Base-by-base conservation (phyloP, 495 filamentous ascomycete species). In the Penicillium pancosmium region DNA sequence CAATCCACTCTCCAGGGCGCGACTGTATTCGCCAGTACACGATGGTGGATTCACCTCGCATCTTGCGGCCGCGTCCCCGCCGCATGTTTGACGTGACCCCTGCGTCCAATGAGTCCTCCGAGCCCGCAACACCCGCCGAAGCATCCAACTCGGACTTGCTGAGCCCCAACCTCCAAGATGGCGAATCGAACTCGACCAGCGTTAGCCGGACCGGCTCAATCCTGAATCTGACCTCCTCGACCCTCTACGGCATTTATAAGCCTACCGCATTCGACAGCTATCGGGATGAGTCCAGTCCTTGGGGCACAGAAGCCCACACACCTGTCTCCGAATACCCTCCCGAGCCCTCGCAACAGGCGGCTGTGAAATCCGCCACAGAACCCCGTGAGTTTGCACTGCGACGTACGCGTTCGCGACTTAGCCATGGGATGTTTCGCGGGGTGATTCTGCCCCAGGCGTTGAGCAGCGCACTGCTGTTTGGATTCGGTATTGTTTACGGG, bases 221-320 rank as follows among this genome's bases (percentile, higher is more conserved):
- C 27, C 81, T 93, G 64, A 96, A 97, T 69, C 82, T 98, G 52
- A 97, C 92, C 27, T 86, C 89, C 13, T 91, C 90, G 3, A 97
- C 94, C 1, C 84, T 98, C 0, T 89, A 87, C 62, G 94, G 94
- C 46, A 98, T 98, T 69, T 98, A 94, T 76, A 82, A 85, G 11
- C 90, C 87, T 13, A 85, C 84, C 4, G 83, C 78, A 57, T 82
- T 80, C 62, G 78, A 79, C 56, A 76, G 70, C 43, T 71, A 68
- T 34, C 77, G 78, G 16, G 81, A 84, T 55, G 85, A 84, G 38
- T 64, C 73, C 50, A 75, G 76, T 41, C 84, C 90, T 36, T 93
- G 88, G 87, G 90, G 87, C 35, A 89, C 85, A 1, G 90, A 90
- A 46, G 80, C 84, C 18, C 79, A 89, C 61, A 87, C 88, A 0